Conservation (phyloP, 345 rosid species). For the Syzygium aqueum region DNA sequence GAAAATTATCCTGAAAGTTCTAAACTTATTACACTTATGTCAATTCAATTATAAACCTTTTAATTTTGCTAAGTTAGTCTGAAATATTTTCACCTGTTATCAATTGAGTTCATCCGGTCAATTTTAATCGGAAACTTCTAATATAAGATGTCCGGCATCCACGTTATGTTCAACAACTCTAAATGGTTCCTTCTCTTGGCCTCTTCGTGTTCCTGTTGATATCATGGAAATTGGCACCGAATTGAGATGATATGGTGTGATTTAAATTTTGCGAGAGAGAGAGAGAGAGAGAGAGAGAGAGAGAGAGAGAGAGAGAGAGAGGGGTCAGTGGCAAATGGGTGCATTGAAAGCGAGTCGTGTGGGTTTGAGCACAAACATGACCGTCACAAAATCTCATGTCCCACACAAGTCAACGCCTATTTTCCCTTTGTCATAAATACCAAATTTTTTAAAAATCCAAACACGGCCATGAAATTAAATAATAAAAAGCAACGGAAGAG, state of each 20-base stretch:
- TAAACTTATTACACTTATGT: no score
- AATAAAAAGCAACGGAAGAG: background rate
- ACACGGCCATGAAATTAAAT: background rate
- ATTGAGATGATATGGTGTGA: background rate
- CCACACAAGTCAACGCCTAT: background rate
- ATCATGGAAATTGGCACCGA: background rate
- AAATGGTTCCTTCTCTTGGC: no score
- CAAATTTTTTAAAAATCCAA: background rate
- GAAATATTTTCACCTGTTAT: no score
- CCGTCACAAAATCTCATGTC: background rate
- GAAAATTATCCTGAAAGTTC: no score
- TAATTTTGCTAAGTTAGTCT: no score
- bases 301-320: background rate
- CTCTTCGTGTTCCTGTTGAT: no score
- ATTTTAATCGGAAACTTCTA: no score
- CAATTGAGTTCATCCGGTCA: no score
- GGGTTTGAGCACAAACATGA: background rate
- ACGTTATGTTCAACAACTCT: no score
- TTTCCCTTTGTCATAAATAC: background rate
- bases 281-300: background rate
- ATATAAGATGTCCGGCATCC: no score
- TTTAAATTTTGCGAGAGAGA: background rate
- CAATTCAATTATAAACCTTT: no score
- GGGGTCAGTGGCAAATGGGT: background rate
- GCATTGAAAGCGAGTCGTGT: background rate